Evolutionary conservation across 2,329 filamentous ascomycete species (phyloP), one percentile per base, ranked within the genome.

Genomic region (Zasmidium angulare): DNA sequence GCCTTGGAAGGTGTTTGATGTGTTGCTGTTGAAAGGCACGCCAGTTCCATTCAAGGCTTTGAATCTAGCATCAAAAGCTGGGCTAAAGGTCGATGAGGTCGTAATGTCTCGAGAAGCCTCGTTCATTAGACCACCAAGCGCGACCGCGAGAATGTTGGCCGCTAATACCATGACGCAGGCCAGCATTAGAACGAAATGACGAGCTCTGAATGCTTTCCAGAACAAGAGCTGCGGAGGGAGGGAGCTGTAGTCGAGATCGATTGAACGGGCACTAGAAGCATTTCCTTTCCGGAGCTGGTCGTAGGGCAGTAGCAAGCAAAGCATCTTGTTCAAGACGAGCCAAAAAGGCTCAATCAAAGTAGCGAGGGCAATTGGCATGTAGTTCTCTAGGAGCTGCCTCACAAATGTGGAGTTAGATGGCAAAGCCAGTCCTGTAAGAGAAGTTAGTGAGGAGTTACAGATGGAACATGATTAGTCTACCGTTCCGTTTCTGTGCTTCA

Each of bases 281-380:
- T 76, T 72, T 0, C 81, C 78, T 3, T 64, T 59, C 20, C 76
- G 75, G 0, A 87, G 70, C 14, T 82, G 77, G 1, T 81, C 75
- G 19, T 85, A 81, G 0, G 85, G 85, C 26, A 85, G 80, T 0
- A 87, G 61, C 9, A 85, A 66, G 46, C 82, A 86, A 0, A 85
- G 63, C 0, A 82, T 55, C 0, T 84, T 75, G 46, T 84, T 86
- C 0, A 88, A 58, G 0, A 86, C 65, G 0, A 84, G 71, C 80
- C 84, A 85, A 1, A 83, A 76, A 0, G 85, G 84, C 36, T 88
- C 85, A 0, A 86, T 73, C 0, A 86, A 54, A 0, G 84, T 86
- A 0, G 83, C 81, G 2, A 86, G 72, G 0, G 77, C 74, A 0
- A 82, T 86, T 0, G 84, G 84, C 0, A 86, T 69, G 51, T 85